Base-by-base conservation (phyloP, 2,329 filamentous ascomycete species). In the Knufia petricola region DNA sequence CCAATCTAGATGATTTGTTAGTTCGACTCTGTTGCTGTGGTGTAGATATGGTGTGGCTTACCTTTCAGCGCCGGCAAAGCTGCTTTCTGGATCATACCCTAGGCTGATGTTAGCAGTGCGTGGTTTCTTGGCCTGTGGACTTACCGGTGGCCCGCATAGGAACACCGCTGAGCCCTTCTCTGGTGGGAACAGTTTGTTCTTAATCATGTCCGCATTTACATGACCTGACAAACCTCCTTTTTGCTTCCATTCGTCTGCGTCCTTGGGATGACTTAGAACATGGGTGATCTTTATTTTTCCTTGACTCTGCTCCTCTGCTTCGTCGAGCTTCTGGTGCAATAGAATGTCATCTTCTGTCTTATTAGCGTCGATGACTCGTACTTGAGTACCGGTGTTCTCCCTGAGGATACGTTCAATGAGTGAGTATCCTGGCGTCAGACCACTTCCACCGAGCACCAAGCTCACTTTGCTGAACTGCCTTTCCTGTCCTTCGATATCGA, bases 371-470 rank as follows among this genome's bases (percentile, higher is more conserved):
- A 76, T 59, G 0, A 73, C 65, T 2, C 64, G 57, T 6, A 74
- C 59, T 38, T 69, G 51, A 0, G 66, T 70, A 26, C 73, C 69
- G 4, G 58, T 58, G 1, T 58, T 37, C 0, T 54, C 58, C 6
- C 60, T 53, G 13, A 73, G 51, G 3, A 74, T 67, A 1, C 68
- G 64, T 1, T 66, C 67, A 21, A 77, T 66, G 1, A 77, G 63
- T 2, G 72, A 65, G 53, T 74, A 78, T 0, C 72, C 74, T 0
- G 74, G 73, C 0, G 74, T 77, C 10, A 77, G 66, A 0, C 74
- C 74, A 1, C 67, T 69, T 0, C 74, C 73, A 1, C 73, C 74
- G 0, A 77, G 64, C 1, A 77, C 65, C 7, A 77, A 66, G 0
- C 66, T 69, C 17, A 77, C 65, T 10, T 64, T 66, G 17, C 61